Evolutionary conservation across 225 moss, liverwort and hornwort genomes (phyloP), one percentile per base, ranked within the genome.

Genomic region (Pleurozium schreberi): DNA sequence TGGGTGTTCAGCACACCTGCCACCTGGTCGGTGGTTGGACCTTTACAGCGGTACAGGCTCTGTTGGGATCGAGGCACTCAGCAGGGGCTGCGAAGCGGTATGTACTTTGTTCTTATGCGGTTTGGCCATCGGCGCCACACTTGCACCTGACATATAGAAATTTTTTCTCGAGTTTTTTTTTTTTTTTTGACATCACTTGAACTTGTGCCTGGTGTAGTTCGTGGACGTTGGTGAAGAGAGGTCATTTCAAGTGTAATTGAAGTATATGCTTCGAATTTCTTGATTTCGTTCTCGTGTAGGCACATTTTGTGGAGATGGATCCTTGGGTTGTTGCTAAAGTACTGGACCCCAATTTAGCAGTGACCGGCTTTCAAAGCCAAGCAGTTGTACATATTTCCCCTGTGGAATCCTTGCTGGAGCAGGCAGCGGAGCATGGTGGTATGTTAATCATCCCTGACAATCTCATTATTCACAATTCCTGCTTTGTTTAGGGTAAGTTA

Each of bases 261-360:
- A 40, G 53, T 52, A 31, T 58, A 43, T 47, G 21, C 47, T 86
- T 71, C 12, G 53, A 45, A 45, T 45, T 65, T 85, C 68, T 73
- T 53, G 83, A 26, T 79, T 86, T 80, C 25, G 65, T 83, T 81
- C 79, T 76, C 90, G 75, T 84, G 84, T 88, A 95, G 95, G 98
- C 96, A 25, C 97, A 98, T 91, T 98, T 98, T 92, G 97, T 98
- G 86, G 98, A 98, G 93, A 92, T 95, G 96, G 98, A 98, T 88
- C 96, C 98, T 23, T 98, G 98, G 97, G 98, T 98, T 77, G 93
- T 98, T 86, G 71, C 92, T 62, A 89, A 97, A 85, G 98, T 98
- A 47, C 81, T 98, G 68, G 93, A 93, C 86, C 96, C 97, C 75
- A 98, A 98, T 86, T 90, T 98, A 90, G 87, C 85, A 87, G 94